phyloP scores from a whole-genome alignment of 2,329 filamentous ascomycete genomes.

The Ceratocystis alfenasii region DNA sequence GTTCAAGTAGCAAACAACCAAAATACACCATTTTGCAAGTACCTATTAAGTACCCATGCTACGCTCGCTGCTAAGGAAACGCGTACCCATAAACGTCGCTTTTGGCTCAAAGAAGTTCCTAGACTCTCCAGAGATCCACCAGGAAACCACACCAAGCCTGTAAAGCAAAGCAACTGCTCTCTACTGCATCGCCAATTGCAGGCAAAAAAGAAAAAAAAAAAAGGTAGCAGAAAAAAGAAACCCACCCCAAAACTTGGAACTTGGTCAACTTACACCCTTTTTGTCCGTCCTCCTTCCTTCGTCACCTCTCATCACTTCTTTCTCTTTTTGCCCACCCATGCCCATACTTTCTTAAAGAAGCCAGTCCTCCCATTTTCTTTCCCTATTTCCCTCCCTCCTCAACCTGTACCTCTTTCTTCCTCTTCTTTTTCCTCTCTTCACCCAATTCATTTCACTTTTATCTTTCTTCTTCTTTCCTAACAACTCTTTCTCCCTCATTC shows the following conservation, averaged over 20 bases:
- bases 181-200: not conserved
- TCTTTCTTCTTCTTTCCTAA: slow-evolving; percentile 18
- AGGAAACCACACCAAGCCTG: not conserved
- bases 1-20: not conserved
- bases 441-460: slow-evolving; percentile 22
- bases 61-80: not conserved
- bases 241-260: slow-evolving; percentile 4
- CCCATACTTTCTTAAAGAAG: slow-evolving; percentile 22
- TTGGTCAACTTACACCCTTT: slow-evolving; percentile 15
- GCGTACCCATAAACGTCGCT: not conserved
- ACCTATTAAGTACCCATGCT: not conserved
- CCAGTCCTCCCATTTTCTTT: slow-evolving; percentile 25
- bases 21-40: not conserved
- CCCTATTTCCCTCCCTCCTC: slow-evolving; percentile 25
- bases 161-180: not conserved
- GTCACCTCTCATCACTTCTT: slow-evolving; percentile 19
- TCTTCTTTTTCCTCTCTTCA: slow-evolving; percentile 27
- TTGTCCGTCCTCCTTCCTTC: slow-evolving; percentile 12
- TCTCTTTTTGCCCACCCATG: slow-evolving; percentile 20
- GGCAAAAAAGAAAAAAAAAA: not conserved
- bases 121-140: slow-evolving; percentile 6
- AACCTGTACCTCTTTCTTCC: slow-evolving; percentile 27
- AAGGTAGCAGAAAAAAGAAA: not conserved
- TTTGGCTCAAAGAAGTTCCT: not conserved
- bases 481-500: not conserved